A percentile compares a stretch with the other conserved stretches of the same genome.
Conservation (phyloP, 2,329 filamentous ascomycete species). For the Taxawa tesnikishii region DNA sequence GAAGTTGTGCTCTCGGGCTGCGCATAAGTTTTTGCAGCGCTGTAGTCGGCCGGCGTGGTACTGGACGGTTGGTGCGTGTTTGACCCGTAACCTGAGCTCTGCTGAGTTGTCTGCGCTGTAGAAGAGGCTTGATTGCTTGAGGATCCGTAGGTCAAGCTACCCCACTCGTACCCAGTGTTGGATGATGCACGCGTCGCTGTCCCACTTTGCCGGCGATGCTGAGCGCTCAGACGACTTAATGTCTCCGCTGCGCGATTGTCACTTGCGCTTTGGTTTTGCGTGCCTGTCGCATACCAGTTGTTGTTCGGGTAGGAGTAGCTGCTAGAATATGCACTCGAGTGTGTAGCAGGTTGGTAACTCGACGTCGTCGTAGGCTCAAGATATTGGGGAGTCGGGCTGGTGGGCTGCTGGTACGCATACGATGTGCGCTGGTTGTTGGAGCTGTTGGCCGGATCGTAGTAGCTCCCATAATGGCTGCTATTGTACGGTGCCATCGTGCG, state of each 20-base stretch:
- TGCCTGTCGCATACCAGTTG: neutral
- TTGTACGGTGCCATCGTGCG: constrained; percentile 16
- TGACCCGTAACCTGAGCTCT: too few relatives aligned
- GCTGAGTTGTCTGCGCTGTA: constrained; percentile 1
- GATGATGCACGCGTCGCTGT: neutral
- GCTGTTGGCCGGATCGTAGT: constrained; percentile 20
- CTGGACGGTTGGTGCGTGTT: neutral
- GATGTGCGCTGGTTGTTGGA: constrained; percentile 10
- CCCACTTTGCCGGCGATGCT: constrained; percentile 1
- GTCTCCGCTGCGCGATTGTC: constrained; percentile 10
- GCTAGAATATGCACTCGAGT: constrained; percentile 1
- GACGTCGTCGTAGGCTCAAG: constrained; percentile 2
- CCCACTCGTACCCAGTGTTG: neutral
- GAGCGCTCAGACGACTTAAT: constrained; percentile 7
- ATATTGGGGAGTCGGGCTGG: constrained; percentile 7
- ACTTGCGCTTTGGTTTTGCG: neutral
- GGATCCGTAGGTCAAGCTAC: too few relatives aligned
- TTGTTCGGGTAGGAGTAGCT: neutral
- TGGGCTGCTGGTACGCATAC: constrained; percentile 1
- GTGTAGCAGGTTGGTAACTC: constrained; percentile 3
- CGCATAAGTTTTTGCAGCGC: constrained; percentile 2
- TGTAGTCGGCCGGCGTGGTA: constrained; percentile 1
- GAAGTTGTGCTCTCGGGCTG: constrained; percentile 1
- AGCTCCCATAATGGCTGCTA: constrained; percentile 12
- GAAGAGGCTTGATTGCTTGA: too few relatives aligned